Percentiles rank a stretch among this genome's conserved stretches.
These are phyloP conservation scores for Dryadomyces quercus-mongolicae DNA, from an alignment of 2,329 filamentous ascomycete genomes.

Conservation along the genomic window DNA sequence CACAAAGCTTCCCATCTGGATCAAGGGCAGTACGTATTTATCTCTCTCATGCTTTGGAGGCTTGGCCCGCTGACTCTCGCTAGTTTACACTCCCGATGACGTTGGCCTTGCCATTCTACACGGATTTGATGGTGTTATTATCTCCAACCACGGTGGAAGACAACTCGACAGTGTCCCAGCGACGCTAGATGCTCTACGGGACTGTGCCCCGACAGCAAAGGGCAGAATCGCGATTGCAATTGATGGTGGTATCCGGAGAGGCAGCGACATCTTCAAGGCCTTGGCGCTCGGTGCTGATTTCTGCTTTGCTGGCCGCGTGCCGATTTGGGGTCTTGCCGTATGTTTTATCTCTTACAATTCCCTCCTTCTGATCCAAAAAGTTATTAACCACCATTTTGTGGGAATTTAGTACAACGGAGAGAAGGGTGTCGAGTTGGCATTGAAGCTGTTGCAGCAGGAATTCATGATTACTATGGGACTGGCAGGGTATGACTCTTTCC, in stretches of 20 bases:
- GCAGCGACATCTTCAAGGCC: not conserved
- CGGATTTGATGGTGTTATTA: not conserved
- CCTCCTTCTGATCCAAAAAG: not conserved
- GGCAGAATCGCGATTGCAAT: conserved; percentile 6
- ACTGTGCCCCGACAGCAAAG: conserved; percentile 30
- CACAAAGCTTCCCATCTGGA: not conserved
- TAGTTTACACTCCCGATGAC: conserved; percentile 20
- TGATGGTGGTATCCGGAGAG: not conserved
- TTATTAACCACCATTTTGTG: not conserved
- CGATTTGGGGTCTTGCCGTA: not conserved
- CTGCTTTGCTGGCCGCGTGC: not conserved
- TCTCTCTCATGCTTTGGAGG: not conserved
- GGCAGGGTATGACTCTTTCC: not conserved
- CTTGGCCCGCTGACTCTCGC: not conserved
- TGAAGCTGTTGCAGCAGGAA: not conserved
- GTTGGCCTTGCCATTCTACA: conserved; percentile 24
- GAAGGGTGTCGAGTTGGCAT: not conserved
- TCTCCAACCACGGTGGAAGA: not conserved
- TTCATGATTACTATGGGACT: not conserved
- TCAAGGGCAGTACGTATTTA: not conserved
- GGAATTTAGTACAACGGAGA: not conserved
- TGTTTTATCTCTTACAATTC: not conserved
- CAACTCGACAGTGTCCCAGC: not conserved
- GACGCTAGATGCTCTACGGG: not conserved
- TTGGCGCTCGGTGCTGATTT: not conserved